phyloP scores from a whole-genome alignment of 495 filamentous ascomycete species.

The Hypoxylon fuscum region DNA sequence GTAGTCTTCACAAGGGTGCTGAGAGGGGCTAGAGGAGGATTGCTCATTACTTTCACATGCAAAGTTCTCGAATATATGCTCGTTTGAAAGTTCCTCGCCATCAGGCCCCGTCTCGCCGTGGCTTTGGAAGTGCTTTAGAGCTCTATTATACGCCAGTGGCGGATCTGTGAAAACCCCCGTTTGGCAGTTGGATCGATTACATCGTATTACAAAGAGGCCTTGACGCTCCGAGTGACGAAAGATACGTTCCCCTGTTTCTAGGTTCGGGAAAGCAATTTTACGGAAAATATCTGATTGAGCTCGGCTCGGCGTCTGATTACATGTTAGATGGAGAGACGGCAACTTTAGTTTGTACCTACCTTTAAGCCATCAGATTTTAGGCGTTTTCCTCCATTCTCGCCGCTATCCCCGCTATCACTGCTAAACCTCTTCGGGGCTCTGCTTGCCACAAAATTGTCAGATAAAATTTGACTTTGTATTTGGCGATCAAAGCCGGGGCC shows the following conservation, averaged over 20 bases:
- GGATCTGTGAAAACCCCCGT: constrained; percentile 39
- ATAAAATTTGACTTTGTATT: constrained; percentile 19
- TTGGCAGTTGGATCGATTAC: constrained; percentile 29
- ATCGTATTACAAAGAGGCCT: constrained; percentile 43
- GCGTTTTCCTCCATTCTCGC: constrained; percentile 22
- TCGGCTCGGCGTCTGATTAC: constrained; percentile 5
- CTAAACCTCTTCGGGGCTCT: constrained; percentile 22
- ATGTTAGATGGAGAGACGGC: constrained; percentile 7
- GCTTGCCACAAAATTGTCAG: constrained; percentile 18
- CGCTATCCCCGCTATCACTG: constrained; percentile 8
- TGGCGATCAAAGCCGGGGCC: constrained; percentile 20
- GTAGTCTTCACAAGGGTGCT: not conserved
- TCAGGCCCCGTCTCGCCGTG: constrained; percentile 26
- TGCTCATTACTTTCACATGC: constrained; percentile 40
- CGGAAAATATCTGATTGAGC: constrained; percentile 31
- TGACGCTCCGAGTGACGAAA: constrained; percentile 40
- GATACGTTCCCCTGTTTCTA: constrained; percentile 40
- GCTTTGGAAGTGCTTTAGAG: constrained; percentile 41
- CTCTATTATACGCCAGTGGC: constrained; percentile 41
- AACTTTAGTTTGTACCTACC: constrained; percentile 12
- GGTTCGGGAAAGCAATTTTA: constrained; percentile 37
- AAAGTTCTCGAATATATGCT: constrained; percentile 43
- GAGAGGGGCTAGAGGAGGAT: not conserved
- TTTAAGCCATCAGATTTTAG: constrained; percentile 27
- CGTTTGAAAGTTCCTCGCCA: constrained; percentile 38